phyloP scores from a whole-genome alignment of 192 early-diverging fungal species.

The Oehlia diaphana region DNA sequence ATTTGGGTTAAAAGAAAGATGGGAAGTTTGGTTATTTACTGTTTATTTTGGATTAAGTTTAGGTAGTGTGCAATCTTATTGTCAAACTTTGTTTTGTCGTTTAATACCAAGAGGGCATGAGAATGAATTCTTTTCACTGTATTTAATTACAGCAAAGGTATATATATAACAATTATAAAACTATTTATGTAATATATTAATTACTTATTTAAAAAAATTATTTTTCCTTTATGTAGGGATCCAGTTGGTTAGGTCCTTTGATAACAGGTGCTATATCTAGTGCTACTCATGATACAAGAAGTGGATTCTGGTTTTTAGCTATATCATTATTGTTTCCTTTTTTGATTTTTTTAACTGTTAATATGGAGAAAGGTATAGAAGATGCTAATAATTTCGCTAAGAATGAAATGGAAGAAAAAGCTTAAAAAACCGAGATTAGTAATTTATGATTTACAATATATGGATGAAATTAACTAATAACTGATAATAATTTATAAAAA shows the following conservation, averaged over 20 bases:
- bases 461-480: too few relatives aligned
- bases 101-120: constrained; percentile 64
- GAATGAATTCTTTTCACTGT: constrained; percentile 68
- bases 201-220: neutral
- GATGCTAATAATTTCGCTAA: constrained; percentile 38
- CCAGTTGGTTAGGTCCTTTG: constrained; percentile 48
- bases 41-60: constrained; percentile 52
- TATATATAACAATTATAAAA: constrained; percentile 30
- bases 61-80: constrained; percentile 47
- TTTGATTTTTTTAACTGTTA: constrained; percentile 38
- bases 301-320: constrained; percentile 50
- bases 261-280: constrained; percentile 39
- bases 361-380: constrained; percentile 52
- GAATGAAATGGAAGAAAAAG: constrained; percentile 28
- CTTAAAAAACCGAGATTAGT: neutral
- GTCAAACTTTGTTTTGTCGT: constrained; percentile 55
- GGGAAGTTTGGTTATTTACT: constrained; percentile 33
- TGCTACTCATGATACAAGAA: constrained; percentile 43
- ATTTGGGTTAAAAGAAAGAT: constrained; percentile 21
- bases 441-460: too few relatives aligned
- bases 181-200: neutral
- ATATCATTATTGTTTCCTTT: constrained; percentile 44
- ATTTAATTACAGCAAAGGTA: constrained; percentile 63
- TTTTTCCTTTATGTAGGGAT: neutral
- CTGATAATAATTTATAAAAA: too few relatives aligned